Evolutionary conservation across 768 basidiomycete species (phyloP).

Genomic region (Tephrocybe sp.): DNA sequence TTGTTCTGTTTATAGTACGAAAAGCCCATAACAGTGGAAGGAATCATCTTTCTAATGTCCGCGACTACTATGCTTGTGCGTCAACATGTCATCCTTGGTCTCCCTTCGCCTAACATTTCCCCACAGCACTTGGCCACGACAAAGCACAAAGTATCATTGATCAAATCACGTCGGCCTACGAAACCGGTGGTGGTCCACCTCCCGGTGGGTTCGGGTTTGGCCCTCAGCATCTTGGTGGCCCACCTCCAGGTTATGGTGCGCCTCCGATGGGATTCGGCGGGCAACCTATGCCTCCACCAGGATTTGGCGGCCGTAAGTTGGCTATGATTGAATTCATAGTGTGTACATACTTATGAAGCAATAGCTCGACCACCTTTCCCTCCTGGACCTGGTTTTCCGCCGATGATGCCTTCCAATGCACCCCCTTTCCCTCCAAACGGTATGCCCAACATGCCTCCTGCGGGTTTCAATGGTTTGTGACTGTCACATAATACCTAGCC

Average conservation of each 20-base stretch:
- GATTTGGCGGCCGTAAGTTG: conserved; percentile 53
- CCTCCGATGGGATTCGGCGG: conserved; percentile 53
- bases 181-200: conserved; percentile 81
- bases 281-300: conserved; percentile 47
- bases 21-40: conserved; percentile 98
- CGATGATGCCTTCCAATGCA: conserved; percentile 51
- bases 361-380: conserved; percentile 72
- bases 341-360: conserved; percentile 10
- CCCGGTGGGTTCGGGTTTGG: conserved; percentile 88
- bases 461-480: conserved; percentile 47
- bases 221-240: conserved; percentile 71
- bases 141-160: conserved; percentile 98
- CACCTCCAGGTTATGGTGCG: conserved; percentile 46
- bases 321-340: background rate
- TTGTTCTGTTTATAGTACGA: conserved; percentile 58
- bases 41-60: conserved; percentile 94
- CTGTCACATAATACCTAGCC: background rate
- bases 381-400: conserved; percentile 58
- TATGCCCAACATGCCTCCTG: conserved; percentile 44
- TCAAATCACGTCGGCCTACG: conserved; percentile 94
- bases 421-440: conserved; percentile 77
- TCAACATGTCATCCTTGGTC: background rate
- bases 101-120: conserved; percentile 13
- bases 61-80: conserved; percentile 96
- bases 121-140: conserved; percentile 83